Percentiles rank a stretch among this genome's conserved stretches.
phyloP scores from a whole-genome alignment of 768 basidiomycete species.

The Lactarius hatsudake region DNA sequence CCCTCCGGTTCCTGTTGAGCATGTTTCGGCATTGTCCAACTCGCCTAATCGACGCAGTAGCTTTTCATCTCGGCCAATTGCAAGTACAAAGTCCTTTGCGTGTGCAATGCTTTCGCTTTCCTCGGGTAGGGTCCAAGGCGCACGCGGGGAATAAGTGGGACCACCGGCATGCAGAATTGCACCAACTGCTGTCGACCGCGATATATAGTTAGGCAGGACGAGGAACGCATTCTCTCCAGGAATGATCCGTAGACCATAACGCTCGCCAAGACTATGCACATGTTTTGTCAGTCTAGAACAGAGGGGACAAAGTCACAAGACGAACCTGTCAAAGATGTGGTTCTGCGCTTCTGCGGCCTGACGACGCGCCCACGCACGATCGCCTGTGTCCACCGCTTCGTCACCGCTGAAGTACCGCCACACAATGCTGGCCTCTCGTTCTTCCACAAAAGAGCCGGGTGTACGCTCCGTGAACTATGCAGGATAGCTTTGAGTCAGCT shows the following conservation, averaged over 20 bases:
- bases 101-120: constrained; percentile 40
- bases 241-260: constrained; percentile 79
- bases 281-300: constrained; percentile 5
- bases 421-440: constrained; percentile 76
- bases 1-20: constrained; percentile 65
- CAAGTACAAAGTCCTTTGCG: constrained; percentile 53
- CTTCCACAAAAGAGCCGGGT: constrained; percentile 80
- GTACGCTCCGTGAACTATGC: constrained; percentile 85
- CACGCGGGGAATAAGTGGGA: constrained; percentile 40
- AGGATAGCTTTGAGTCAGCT: not conserved
- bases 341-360: constrained; percentile 92
- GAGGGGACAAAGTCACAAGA: not conserved
- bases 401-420: constrained; percentile 80
- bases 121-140: constrained; percentile 36
- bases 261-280: constrained; percentile 65
- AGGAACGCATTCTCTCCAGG: constrained; percentile 79
- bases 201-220: constrained; percentile 78
- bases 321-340: constrained; percentile 80
- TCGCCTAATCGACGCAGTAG: constrained; percentile 72
- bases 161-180: constrained; percentile 71
- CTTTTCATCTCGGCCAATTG: constrained; percentile 75
- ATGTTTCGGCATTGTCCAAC: constrained; percentile 66
- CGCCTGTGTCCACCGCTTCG: constrained; percentile 37
- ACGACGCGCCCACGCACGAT: constrained; percentile 77
- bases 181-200: constrained; percentile 78